Base-by-base conservation (phyloP, 495 filamentous ascomycete species). In the Penicillium manginii region DNA sequence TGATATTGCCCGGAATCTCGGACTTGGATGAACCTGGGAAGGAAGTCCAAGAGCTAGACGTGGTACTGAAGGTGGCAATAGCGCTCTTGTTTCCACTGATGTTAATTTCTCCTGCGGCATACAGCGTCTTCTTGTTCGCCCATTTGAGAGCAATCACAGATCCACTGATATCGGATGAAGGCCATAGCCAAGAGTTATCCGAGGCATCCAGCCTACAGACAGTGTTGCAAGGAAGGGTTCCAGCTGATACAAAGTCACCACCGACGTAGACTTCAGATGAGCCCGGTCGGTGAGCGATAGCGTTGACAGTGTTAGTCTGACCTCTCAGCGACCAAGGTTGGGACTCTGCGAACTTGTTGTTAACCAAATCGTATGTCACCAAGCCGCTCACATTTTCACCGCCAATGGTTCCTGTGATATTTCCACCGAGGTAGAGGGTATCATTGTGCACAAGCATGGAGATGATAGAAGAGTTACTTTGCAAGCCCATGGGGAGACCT, bases 251-350 rank as follows among this genome's bases (percentile, higher is more conserved):
- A 63, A 98, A 98, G 26, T 80, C 84, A 29, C 94, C 94, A 15
- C 87, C 94, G 31, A 98, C 86, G 69, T 91, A 99, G 32, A 99
- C 80, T 40, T 93, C 83, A 1, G 79, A 75, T 26, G 86, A 86
- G 55, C 78, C 80, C 5, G 89, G 87, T 37, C 86, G 85, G 7
- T 81, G 73, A 15, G 83, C 84, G 61, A 97, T 89, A 23, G 90
- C 78, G 59, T 92, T 88, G 49, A 97, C 90, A 14, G 84, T 79
- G 17, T 88, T 89, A 60, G 85, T 79, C 9, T 75, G 70, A 17
- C 91, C 93, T 9, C 72, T 75, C n/a, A 96, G 77, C 11, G 84
- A 75, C 9, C 90, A 86, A 7, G 92, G 88, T 63, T 96, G 93
- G 8, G 69, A 72, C 7, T 78, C 66, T 56, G 77, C 73, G 58